These are phyloP conservation scores for Podospora tetraspora DNA, from an alignment of 495 filamentous ascomycete species.

Conservation along the genomic window DNA sequence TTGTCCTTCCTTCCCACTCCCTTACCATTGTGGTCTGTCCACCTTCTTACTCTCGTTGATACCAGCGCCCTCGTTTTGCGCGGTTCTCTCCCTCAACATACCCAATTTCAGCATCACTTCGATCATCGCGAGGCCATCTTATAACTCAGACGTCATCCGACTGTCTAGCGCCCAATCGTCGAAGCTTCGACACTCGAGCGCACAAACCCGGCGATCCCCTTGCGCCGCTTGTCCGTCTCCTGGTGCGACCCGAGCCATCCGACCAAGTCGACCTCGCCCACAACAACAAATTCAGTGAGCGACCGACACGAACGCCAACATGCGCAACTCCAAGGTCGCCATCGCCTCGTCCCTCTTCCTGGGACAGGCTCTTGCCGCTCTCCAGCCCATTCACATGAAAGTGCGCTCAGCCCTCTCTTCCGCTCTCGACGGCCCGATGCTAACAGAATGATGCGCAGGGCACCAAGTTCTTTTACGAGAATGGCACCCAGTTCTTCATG, in stretches of 20 bases:
- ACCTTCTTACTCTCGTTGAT: neutral
- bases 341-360: slow-evolving; percentile 43
- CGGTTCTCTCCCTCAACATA: neutral
- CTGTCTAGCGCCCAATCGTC: neutral
- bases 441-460: slow-evolving; percentile 27
- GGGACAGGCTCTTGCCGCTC: slow-evolving; percentile 46
- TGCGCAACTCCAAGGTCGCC: slow-evolving; percentile 41
- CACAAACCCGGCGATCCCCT: neutral
- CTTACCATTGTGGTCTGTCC: neutral
- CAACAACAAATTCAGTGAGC: neutral
- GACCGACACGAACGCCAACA: slow-evolving; percentile 21
- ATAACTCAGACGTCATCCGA: neutral
- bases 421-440: neutral
- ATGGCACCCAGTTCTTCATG: slow-evolving; percentile 76
- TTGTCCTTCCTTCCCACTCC: neutral
- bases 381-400: slow-evolving; percentile 70
- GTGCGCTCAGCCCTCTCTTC: slow-evolving; percentile 24
- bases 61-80: neutral
- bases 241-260: neutral
- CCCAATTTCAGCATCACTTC: neutral
- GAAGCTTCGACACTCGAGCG: neutral
- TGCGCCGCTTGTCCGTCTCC: neutral
- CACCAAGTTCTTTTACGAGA: slow-evolving; percentile 60
- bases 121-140: neutral
- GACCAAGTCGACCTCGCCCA: neutral